Evolutionary conservation across 192 early-diverging fungal species (phyloP).

Genomic region (Diversispora eburnea): DNA sequence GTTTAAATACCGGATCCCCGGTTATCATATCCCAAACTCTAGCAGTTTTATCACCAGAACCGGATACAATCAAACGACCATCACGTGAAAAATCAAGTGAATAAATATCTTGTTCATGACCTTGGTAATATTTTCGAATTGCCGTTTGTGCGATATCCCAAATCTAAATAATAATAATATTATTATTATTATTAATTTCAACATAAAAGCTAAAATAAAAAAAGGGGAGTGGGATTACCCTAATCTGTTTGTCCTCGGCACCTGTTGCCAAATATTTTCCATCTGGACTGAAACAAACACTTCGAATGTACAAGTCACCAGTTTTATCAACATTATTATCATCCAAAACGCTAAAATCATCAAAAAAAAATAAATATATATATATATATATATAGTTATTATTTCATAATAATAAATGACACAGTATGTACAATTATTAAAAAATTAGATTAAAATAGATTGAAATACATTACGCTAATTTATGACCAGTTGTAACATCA

Average conservation of each 20-base stretch:
- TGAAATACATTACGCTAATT: constrained; percentile 53
- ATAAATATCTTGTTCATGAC: constrained; percentile 97
- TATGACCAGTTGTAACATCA: constrained; percentile 74
- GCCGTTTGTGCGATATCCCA: constrained; percentile 64
- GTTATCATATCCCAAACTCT: constrained; percentile 85
- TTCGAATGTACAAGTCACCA: constrained; percentile 92
- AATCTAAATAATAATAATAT: constrained; percentile 40
- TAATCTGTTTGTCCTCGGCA: constrained; percentile 92
- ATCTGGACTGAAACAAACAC: constrained; percentile 94
- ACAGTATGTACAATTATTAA: constrained; percentile 21
- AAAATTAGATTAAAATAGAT: constrained; percentile 10
- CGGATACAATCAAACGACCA: constrained; percentile 85
- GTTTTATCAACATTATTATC: constrained; percentile 74
- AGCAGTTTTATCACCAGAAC: constrained; percentile 79
- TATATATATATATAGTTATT: too few relatives aligned
- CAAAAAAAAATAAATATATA: constrained; percentile 5
- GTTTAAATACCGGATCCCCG: constrained; percentile 65
- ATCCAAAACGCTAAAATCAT: constrained; percentile 57
- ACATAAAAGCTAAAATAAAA: too few relatives aligned
- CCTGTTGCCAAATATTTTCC: constrained; percentile 88
- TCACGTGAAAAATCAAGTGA: constrained; percentile 90
- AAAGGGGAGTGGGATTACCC: constrained; percentile 59
- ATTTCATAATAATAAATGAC: background rate
- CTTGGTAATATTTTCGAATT: constrained; percentile 66
- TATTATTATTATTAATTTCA: background rate